phyloP scores from a whole-genome alignment of 345 rosid genomes.

The Cardiospermum halicacabum region DNA sequence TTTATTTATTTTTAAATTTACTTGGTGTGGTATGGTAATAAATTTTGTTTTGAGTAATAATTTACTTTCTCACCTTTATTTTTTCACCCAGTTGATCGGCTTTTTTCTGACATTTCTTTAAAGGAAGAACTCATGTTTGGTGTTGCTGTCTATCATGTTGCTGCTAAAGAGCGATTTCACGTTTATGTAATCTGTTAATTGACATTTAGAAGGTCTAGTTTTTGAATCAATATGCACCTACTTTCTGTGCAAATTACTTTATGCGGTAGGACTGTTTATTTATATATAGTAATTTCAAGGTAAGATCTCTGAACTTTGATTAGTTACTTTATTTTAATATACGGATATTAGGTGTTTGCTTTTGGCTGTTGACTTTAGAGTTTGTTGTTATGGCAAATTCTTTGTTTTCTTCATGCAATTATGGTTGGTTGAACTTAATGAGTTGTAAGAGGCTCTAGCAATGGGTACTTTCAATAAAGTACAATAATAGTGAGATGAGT shows the following conservation, averaged over 20 bases:
- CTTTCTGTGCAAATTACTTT: background rate
- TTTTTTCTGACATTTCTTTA: background rate
- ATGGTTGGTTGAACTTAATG: background rate
- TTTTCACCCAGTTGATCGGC: background rate
- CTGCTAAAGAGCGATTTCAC: background rate
- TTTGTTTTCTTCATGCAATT: conserved; percentile 1
- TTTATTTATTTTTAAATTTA: background rate
- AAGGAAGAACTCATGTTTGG: background rate
- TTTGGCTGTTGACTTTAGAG: background rate
- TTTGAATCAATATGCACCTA: background rate
- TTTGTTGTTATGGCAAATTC: background rate
- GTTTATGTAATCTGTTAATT: background rate
- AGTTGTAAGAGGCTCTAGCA: background rate
- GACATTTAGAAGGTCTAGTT: background rate
- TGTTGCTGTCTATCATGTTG: background rate
- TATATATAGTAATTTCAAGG: background rate
- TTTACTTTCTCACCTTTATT: background rate
- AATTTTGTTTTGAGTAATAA: background rate
- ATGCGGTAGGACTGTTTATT: background rate
- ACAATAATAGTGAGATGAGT: background rate
- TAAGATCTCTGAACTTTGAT: background rate
- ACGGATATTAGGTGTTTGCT: background rate
- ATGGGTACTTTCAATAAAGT: background rate
- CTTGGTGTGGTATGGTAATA: background rate
- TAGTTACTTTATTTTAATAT: background rate